Percentiles rank a stretch among this genome's conserved stretches.
These are phyloP conservation scores for Solanum phureja DNA, from an alignment of 257 asterid genomes.

Conservation along the genomic window DNA sequence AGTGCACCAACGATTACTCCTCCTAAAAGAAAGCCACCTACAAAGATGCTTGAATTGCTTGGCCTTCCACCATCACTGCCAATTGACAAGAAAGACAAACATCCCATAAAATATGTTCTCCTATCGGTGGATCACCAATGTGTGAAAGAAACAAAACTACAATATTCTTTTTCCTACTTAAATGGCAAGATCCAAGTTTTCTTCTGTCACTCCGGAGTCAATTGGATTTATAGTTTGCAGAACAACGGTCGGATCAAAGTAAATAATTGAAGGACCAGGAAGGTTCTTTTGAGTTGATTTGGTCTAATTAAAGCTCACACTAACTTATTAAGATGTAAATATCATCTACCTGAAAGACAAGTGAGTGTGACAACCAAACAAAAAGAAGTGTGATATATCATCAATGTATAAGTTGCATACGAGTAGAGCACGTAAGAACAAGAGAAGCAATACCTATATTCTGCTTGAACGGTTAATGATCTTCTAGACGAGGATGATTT, in stretches of 20 bases:
- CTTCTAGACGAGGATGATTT: conserved; percentile 26
- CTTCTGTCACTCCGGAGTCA: neutral
- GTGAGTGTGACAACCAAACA: neutral
- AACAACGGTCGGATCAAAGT: neutral
- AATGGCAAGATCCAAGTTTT: neutral
- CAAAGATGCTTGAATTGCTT: conserved; percentile 21
- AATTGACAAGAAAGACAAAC: conserved; percentile 12
- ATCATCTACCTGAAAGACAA: neutral
- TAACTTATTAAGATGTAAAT: neutral
- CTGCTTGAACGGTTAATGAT: conserved; percentile 38
- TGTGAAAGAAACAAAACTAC: neutral
- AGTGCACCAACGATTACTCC: conserved; percentile 34
- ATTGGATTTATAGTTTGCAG: neutral
- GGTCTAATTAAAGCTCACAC: neutral
- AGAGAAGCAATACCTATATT: conserved; percentile 35
- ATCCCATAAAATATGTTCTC: neutral
- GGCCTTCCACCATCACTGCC: conserved; percentile 33
- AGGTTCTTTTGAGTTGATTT: neutral
- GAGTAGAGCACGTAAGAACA: neutral
- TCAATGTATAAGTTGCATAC: neutral
- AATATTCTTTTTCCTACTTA: neutral
- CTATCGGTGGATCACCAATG: neutral
- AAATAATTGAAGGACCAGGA: neutral
- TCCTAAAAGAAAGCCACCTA: conserved; percentile 37
- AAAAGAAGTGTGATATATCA: neutral